Conservation (phyloP, 2,329 filamentous ascomycete species). For the Xylariomycetidae sp. region DNA sequence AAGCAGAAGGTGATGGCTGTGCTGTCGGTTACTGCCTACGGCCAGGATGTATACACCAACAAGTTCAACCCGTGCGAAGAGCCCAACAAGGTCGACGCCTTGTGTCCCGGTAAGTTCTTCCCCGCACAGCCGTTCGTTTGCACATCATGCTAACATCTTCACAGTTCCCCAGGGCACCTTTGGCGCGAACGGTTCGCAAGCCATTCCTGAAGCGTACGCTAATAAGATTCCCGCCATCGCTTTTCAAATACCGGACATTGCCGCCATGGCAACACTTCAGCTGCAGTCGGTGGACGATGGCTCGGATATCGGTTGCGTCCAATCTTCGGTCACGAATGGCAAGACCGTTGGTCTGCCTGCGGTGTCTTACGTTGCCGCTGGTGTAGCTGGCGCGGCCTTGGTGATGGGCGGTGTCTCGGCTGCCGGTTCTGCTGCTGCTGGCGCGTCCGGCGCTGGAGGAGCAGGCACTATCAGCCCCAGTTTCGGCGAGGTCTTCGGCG, state of each 20-base stretch:
- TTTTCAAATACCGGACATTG: slow-evolving; percentile 84
- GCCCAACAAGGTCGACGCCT: slow-evolving; percentile 58
- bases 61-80: slow-evolving; percentile 76
- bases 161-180: slow-evolving; percentile 70
- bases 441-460: slow-evolving; percentile 49
- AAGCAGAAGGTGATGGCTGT: slow-evolving; percentile 74
- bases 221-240: slow-evolving; percentile 79
- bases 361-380: slow-evolving; percentile 77
- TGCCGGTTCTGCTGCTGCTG: slow-evolving; percentile 51
- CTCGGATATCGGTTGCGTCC: slow-evolving; percentile 70
- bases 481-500: slow-evolving; percentile 78
- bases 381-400: slow-evolving; percentile 79
- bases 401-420: slow-evolving; percentile 67
- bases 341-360: slow-evolving; percentile 71
- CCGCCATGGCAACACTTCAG: slow-evolving; percentile 74
- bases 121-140: not conserved
- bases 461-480: slow-evolving; percentile 68
- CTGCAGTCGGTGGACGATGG: slow-evolving; percentile 57
- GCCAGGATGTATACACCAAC: slow-evolving; percentile 70
- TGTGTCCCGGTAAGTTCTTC: slow-evolving; percentile 68
- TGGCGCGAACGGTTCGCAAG: slow-evolving; percentile 62
- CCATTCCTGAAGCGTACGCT: slow-evolving; percentile 65
- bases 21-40: slow-evolving; percentile 78
- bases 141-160: slow-evolving; percentile 15
- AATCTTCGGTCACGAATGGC: slow-evolving; percentile 77